phyloP scores from a whole-genome alignment of 1,284 basidiomycete species.

The Quambalaria eucalypti region DNA sequence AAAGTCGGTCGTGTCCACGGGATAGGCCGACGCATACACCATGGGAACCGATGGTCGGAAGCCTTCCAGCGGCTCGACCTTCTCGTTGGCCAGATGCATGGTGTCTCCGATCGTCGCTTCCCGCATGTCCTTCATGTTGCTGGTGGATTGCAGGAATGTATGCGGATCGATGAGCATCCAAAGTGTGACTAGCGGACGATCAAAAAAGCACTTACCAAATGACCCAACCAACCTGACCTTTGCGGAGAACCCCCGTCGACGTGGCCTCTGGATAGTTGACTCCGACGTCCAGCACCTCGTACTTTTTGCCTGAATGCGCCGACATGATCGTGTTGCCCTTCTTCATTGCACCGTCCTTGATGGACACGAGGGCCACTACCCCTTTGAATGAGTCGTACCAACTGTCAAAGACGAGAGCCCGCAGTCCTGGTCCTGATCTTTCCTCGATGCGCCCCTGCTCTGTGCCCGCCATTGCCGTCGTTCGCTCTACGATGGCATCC shows the following conservation, averaged over 20 bases:
- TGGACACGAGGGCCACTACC: conserved; percentile 80
- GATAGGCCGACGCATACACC: conserved; percentile 95
- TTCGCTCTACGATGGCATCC: conserved; percentile 59
- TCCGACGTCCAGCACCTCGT: conserved; percentile 84
- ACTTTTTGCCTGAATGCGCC: conserved; percentile 75
- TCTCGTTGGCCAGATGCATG: conserved; percentile 65
- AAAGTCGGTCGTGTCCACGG: conserved; percentile 83
- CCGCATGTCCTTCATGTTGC: conserved; percentile 96
- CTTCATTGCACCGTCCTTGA: conserved; percentile 56
- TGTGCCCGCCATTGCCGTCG: conserved; percentile 16
- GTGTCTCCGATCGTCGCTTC: conserved; percentile 96
- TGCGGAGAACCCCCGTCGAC: conserved; percentile 54
- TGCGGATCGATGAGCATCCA: not conserved
- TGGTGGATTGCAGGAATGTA: conserved; percentile 40
- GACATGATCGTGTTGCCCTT: conserved; percentile 64
- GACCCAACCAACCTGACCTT: conserved; percentile 72
- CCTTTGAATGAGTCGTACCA: conserved; percentile 95
- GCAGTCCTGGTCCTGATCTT: conserved; percentile 43
- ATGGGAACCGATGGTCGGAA: conserved; percentile 89
- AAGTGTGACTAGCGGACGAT: too few species aligned
- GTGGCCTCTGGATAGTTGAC: conserved; percentile 66
- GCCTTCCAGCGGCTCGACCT: conserved; percentile 76
- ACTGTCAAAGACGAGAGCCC: conserved; percentile 79
- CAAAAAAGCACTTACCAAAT: not conserved
- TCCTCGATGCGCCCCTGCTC: conserved; percentile 20